Evolutionary conservation across 176 grass and related monocot genomes (phyloP), one percentile per base, ranked within the genome.

Genomic region (Oryza meyeriana): DNA sequence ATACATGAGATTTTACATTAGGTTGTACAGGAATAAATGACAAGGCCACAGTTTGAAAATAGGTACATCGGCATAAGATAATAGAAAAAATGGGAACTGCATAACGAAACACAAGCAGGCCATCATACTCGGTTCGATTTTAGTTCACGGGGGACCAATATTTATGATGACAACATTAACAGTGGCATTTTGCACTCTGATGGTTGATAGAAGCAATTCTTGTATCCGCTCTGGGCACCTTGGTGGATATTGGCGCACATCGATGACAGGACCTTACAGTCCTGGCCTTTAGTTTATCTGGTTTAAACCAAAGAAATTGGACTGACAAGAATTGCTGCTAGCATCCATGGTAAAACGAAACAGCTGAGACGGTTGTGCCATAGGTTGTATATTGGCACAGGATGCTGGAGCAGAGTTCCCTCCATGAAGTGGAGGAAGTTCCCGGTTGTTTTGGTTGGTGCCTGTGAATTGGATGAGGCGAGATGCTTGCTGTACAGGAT

Each of bases 401-500:
- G 84, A 90, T 1, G 20, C 79, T 72, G 22, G 59, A 48, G 9
- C 79, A 73, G 74, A 82, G 74, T 72, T 79, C 38, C 61, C 84
- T 74, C 74, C 88, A 69, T 83, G 74, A 32, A 84, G 61, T 34
- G 69, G 29, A 83, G 81, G 83, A 59, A 78, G 74, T n/a, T 57
- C 68, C 52, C 38, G 6, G 22, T 31, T 86, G 68, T 79, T 86
- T 77, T 90, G 84, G 62, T 47, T 79, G 48, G 79, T 39, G 39
- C 84, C 68, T 2, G 88, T 79, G 61, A 90, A 90, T 30, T 83
- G 79, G 38, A 90, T 72, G 22, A 90, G 61, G 59, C 68, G 78
- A 83, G 84, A 83, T 69, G 79, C 62, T 83, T 86, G 88, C 7
- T 79, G 79, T 86, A 79, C 74, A 69, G 88, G 84, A 83, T 83